These are phyloP conservation scores for Setaria italica DNA, from an alignment of 202 grass and related monocot genomes.

Conservation along the genomic window DNA sequence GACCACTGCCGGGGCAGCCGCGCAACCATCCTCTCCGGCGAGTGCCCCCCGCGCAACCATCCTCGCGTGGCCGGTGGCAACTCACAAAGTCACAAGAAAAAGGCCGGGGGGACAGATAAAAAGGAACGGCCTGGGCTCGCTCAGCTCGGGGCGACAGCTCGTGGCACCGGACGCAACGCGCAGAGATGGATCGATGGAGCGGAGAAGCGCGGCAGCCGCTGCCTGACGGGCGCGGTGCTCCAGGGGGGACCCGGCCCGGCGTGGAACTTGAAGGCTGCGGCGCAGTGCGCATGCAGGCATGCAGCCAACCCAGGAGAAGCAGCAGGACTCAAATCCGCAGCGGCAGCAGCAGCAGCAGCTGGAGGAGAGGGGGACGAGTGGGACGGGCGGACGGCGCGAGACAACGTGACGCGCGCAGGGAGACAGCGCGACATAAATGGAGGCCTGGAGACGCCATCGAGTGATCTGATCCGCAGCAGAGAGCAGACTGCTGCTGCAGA, in stretches of 20 bases:
- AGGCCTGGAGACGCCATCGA: background rate
- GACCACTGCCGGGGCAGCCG: background rate
- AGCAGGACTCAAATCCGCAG: background rate
- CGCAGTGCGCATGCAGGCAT: background rate
- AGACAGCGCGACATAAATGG: conserved; percentile 43
- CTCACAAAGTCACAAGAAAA: too few relatives aligned
- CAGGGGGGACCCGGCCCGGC: background rate
- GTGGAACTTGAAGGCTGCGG: background rate
- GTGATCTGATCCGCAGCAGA: background rate
- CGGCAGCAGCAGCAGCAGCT: background rate
- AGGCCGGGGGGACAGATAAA: too few relatives aligned
- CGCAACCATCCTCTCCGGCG: too few relatives aligned
- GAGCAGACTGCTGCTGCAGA: background rate
- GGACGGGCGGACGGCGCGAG: background rate
- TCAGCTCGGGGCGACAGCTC: too few relatives aligned
- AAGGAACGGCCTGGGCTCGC: too few relatives aligned
- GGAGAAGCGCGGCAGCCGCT: background rate
- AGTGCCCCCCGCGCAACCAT: too few relatives aligned
- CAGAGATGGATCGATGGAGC: background rate
- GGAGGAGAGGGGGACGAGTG: background rate
- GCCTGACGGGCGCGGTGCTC: background rate
- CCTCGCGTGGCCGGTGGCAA: too few relatives aligned
- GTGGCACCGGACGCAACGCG: too few relatives aligned
- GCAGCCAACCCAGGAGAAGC: background rate
- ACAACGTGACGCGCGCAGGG: conserved; percentile 19